Conservation (phyloP, 75 land plant genomes). For the Sequoia sempervirens region DNA sequence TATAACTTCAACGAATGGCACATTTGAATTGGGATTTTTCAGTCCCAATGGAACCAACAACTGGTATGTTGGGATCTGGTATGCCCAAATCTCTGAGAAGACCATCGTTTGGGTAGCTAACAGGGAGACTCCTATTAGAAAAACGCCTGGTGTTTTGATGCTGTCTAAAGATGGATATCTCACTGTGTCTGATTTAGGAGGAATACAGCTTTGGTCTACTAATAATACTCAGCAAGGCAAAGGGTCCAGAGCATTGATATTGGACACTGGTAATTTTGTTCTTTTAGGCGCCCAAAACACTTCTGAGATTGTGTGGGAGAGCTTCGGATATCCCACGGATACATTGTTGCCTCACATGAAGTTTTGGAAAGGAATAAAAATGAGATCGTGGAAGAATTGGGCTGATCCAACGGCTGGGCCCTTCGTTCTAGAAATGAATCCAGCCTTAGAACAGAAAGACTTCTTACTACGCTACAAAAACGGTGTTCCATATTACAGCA, state of each 20-base stretch:
- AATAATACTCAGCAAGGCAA: too few species aligned
- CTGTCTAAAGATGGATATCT: constrained; percentile 23
- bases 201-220: too few species aligned
- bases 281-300: too few species aligned
- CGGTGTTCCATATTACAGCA: not conserved
- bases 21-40: constrained; percentile 42
- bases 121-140: not conserved
- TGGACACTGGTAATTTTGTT: too few species aligned
- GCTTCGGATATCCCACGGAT: too few species aligned
- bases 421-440: not conserved
- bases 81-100: constrained; percentile 3
- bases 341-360: too few species aligned
- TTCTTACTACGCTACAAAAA: not conserved
- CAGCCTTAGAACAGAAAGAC: not conserved
- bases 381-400: too few species aligned
- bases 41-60: not conserved
- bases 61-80: constrained; percentile 47
- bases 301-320: too few species aligned
- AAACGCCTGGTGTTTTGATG: constrained; percentile 2
- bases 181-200: not conserved
- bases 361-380: too few species aligned
- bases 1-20: constrained; percentile 23
- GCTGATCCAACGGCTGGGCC: not conserved
- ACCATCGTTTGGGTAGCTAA: constrained; percentile 17
- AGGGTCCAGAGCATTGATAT: too few species aligned